Base-by-base conservation (phyloP, 2,329 filamentous ascomycete species). In the Phaeosphaeriaceae sp. region DNA sequence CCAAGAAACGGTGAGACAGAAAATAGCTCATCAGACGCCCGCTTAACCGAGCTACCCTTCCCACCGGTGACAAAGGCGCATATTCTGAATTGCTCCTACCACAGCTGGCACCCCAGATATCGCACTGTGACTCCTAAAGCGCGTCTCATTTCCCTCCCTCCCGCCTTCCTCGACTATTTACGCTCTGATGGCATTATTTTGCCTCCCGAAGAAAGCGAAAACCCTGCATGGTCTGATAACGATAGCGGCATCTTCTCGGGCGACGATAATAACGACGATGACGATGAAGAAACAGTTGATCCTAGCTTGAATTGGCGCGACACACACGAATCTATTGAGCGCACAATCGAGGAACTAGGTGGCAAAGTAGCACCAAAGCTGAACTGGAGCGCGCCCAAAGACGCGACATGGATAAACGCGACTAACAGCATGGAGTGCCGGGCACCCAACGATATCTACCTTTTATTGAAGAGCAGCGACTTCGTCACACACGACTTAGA, bases 361-460 rank as follows among this genome's bases (percentile, higher is more conserved):
- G 93, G 93, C 50, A 85, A 87, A 52, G 92, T 96, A 7, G 87
- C 89, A 1, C 94, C 94, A 0, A 99, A 99, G 74, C 79, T 99
- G 38, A 97, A 97, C 77, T 99, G 94, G 94, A 97, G 92, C 5
- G 87, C 92, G 3, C 94, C 94, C 3, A 96, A 97, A 73, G 94
- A 99, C 70, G 94, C 94, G 7, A 90, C 89, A 17, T 97, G 92
- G 88, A 97, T 99, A 73, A 75, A 87, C 75, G 76, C 83, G 71
- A 93, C 81, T 74, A 99, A 99, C 74, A 95, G 90, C 38, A 88
- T 97, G 76, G 91, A 96, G 73, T 99, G 94, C 74, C 87, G 86
- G 3, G 86, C 85, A 0, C 85, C 94, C 2, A 95, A 94, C 70
- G 94, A 99, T 66, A 85, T 99, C 36, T 99, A 97, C 68, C 82